Evolutionary conservation across 23 red algal species (phyloP), one percentile per base, ranked within the genome.

Genomic region (Pyropia yezoensis): DNA sequence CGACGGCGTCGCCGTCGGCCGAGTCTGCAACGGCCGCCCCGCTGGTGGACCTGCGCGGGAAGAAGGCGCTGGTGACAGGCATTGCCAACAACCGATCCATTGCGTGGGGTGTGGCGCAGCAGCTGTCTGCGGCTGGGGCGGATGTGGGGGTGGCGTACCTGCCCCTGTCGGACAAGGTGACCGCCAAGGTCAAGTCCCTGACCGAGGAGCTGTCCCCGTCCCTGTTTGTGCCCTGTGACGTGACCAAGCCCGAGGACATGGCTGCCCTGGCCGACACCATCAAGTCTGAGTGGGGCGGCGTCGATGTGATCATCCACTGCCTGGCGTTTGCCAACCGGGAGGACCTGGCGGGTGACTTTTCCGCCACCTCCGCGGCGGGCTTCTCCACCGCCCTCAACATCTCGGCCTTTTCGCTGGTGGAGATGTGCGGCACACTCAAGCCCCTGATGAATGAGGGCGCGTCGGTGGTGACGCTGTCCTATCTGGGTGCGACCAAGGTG

Each of bases 81-180:
- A 97, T 97, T 34, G 93, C 93, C 7, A 97, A 97, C 52, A 89
- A 97, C 51, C 71, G 79, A 26, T 97, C 93, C 28, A 97, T 97
- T 57, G 93, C 93, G 18, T 97, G 69, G 71, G 93, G 93, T n/a
- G 78, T 97, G 26, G 93, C 93, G 4, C 85, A 90, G 54, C 53
- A 75, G 26, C 74, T 97, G 16, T 49, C 52, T 16, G 62, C 68
- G 47, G 93, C 93, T 2, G 93, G 93, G 51, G 93, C 93, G 3
- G 93, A 97, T 27, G 75, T 97, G 24, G 93, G 93, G 18, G 65
- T 97, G 19, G 60, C 93, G 45, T 97, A 80, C 56, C 62, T 97
- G 20, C 93, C 93, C 16, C 52, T 97, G 5, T 91, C 87, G 60
- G 93, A 90, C 14, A 77, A 64, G 34, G 93, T 79, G 13, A 68